These are phyloP conservation scores for Sphaerostilbella broomeana DNA, from an alignment of 2,329 filamentous ascomycete genomes.

Conservation along the genomic window DNA sequence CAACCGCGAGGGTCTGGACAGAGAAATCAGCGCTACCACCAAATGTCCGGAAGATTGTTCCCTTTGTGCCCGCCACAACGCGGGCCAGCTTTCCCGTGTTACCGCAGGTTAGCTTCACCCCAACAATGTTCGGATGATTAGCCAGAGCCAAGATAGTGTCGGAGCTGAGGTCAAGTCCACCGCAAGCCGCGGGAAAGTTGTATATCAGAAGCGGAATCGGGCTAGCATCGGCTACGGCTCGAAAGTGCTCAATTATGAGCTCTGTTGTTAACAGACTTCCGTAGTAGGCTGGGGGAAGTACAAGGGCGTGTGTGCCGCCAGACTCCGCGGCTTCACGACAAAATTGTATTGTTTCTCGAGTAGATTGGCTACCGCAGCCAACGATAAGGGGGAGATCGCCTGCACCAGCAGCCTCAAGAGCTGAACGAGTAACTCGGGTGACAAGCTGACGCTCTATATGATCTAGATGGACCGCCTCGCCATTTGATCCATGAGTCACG, in stretches of 20 bases:
- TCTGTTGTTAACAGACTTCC: constrained; percentile 51
- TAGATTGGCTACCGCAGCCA: constrained; percentile 63
- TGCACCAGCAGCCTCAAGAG: constrained; percentile 51
- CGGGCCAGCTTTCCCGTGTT: constrained; percentile 54
- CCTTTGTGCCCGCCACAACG: constrained; percentile 39
- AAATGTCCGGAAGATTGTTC: constrained; percentile 54
- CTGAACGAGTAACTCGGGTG: constrained; percentile 54
- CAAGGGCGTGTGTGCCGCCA: constrained; percentile 60
- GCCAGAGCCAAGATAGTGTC: constrained; percentile 49
- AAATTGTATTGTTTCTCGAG: constrained; percentile 58
- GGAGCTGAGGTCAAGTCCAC: constrained; percentile 51
- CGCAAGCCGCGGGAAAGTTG: constrained; percentile 54
- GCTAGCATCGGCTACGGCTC: constrained; percentile 49
- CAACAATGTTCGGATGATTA: constrained; percentile 51
- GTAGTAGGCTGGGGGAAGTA: constrained; percentile 66
- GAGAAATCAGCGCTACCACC: constrained; percentile 71
- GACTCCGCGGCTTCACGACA: constrained; percentile 57
- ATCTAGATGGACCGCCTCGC: constrained; percentile 64
- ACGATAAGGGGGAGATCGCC: constrained; percentile 56
- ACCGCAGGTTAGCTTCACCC: constrained; percentile 57
- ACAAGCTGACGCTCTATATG: constrained; percentile 58
- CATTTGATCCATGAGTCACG: constrained; percentile 65
- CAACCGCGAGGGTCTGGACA: constrained; percentile 61
- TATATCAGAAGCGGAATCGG: constrained; percentile 56
- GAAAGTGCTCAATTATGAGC: constrained; percentile 56